These are phyloP conservation scores for Talaromyces stipitatus DNA, from an alignment of 495 filamentous ascomycete species.

Conservation along the genomic window DNA sequence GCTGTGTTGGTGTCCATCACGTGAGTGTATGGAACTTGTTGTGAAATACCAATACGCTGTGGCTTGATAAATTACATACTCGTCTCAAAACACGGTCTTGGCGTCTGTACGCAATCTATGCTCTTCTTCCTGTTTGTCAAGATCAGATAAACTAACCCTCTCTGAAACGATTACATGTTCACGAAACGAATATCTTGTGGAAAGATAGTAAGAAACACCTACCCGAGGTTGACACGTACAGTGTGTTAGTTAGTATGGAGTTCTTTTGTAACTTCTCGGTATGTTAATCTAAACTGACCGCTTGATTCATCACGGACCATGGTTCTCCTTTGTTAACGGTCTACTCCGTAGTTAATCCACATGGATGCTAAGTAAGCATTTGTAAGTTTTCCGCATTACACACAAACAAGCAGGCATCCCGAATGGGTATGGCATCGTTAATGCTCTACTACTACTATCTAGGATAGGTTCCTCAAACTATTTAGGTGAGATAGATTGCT, in stretches of 20 bases:
- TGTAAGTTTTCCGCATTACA: neutral
- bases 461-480: neutral
- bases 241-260: neutral
- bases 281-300: neutral
- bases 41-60: neutral
- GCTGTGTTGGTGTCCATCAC: neutral
- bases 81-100: neutral
- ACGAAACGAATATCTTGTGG: neutral
- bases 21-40: neutral
- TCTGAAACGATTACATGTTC: neutral
- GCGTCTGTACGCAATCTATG: neutral
- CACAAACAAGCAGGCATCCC: neutral
- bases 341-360: neutral
- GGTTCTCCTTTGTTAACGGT: neutral
- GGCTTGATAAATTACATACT: neutral
- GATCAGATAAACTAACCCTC: neutral
- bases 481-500: too few relatives aligned
- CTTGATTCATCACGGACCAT: neutral
- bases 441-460: neutral
- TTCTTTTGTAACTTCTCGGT: neutral
- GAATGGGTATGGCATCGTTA: neutral
- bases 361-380: neutral
- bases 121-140: neutral
- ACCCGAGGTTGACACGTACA: neutral
- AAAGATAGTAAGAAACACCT: neutral